phyloP scores from a whole-genome alignment of 352 stramenopile species.

The Peronospora farinosa region DNA sequence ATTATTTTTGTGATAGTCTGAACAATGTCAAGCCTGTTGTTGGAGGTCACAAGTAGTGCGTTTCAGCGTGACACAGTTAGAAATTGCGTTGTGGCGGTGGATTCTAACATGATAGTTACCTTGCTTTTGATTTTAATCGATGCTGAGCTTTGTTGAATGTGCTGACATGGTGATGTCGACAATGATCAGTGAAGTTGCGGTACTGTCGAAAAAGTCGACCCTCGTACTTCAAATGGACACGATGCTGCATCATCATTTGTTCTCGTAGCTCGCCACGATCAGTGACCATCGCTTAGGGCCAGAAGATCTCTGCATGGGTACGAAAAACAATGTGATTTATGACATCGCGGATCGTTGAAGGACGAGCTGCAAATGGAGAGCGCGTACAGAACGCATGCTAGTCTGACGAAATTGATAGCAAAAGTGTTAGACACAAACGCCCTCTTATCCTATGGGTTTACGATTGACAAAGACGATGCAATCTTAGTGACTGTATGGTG shows the following conservation, averaged over 20 bases:
- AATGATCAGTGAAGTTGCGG: constrained; percentile 7
- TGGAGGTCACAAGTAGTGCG: constrained; percentile 48
- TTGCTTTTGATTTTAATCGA: constrained; percentile 12
- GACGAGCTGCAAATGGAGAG: no score
- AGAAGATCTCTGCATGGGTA: no score
- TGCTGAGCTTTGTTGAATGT: constrained; percentile 3
- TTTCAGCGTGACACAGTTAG: background rate
- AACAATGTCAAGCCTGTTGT: constrained; percentile 73
- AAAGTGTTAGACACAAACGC: no score
- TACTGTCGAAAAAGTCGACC: no score
- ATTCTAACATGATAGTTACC: background rate
- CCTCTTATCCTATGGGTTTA: background rate
- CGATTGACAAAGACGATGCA: background rate
- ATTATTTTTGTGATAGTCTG: constrained; percentile 25
- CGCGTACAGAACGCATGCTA: no score
- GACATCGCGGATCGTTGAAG: no score
- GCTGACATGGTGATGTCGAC: constrained; percentile 6
- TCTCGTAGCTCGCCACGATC: no score
- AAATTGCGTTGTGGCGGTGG: constrained; percentile 4
- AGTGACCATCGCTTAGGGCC: no score
- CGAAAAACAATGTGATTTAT: no score
- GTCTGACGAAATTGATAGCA: no score
- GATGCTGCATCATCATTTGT: no score
- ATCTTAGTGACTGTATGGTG: background rate
- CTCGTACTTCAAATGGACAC: no score